Base-by-base conservation (phyloP, 768 basidiomycete genomes). In the Galerina sulciceps region DNA sequence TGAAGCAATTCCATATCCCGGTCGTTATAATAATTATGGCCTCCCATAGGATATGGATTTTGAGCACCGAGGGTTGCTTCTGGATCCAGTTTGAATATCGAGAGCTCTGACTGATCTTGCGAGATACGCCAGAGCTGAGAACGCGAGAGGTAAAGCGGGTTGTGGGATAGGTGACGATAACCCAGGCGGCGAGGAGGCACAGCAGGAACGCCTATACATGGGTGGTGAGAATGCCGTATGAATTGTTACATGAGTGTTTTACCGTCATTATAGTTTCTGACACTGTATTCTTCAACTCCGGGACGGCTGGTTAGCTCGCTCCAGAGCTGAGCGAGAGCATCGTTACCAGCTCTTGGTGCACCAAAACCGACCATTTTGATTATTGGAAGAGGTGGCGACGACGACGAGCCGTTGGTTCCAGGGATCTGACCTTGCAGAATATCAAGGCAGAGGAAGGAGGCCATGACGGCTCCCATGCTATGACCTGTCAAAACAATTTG, bases 181-280 rank as follows among this genome's bases (percentile, higher is more conserved):
- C 49, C 49, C n/a, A 51, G 4, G 22, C 37, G 10, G 8, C 26
- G 11, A 23, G 49, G 49, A 15, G 26, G 26, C 26, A 31, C 23
- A 22, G 23, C 36, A 22, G 49, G 49, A 15, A 51, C 49, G 8
- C 49, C 49, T 51, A 17, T 23, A 1, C 10, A 14, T 4, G n/a
- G 23, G 40, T 38, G 18, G n/a, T 38, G 38, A 14, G 18, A 14
- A 38, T 6, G 1, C 13, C 10, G 13, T 22, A 51, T 11, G 2
- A 38, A 10, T 11, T 9, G 3, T 13, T 2, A 17, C 3, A 31
- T 31, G 26, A 31, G 26, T 10, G 20, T 23, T 38, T 36, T 14
- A 51, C 49, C 49, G 14, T 51, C 49, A 18, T 51, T 51, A 17
- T 51, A 51, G 1, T 38, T 51, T 22, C 49, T 51, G 20, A 51